Conservation (phyloP, 2,329 filamentous ascomycete species). For the Neopestalotiopsis rosae region DNA sequence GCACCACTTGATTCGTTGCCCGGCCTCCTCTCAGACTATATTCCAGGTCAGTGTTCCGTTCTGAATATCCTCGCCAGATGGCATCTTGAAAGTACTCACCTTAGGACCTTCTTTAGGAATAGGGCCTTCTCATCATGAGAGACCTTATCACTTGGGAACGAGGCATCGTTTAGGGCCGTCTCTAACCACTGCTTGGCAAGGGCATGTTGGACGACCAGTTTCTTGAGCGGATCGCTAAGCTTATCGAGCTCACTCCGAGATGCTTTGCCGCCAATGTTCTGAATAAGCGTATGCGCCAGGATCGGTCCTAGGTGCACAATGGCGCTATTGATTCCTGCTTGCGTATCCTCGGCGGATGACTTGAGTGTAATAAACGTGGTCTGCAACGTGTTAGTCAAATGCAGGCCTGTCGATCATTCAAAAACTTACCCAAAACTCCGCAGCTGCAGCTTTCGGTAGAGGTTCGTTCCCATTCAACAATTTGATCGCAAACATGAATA, state of each 20-base stretch:
- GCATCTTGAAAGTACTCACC: constrained; percentile 44
- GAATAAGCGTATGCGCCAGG: constrained; percentile 63
- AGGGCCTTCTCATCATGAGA: constrained; percentile 62
- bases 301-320: constrained; percentile 66
- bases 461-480: constrained; percentile 75
- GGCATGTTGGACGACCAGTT: constrained; percentile 62
- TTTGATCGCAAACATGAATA: constrained; percentile 75
- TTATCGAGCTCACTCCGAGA: constrained; percentile 75
- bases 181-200: constrained; percentile 68
- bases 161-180: constrained; percentile 57
- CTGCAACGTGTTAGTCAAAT: constrained; percentile 38
- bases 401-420: constrained; percentile 16
- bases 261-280: constrained; percentile 71
- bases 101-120: constrained; percentile 71
- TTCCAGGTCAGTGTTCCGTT: neutral
- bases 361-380: constrained; percentile 57
- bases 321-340: constrained; percentile 52
- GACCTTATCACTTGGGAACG: constrained; percentile 66
- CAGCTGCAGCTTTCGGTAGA: constrained; percentile 75
- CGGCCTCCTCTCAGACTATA: constrained; percentile 66
- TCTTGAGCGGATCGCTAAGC: constrained; percentile 73
- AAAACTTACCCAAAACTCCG: constrained; percentile 73
- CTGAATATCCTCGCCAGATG: neutral
- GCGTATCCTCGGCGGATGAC: constrained; percentile 45
- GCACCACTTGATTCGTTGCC: constrained; percentile 69